Conservation (phyloP, 306 rosid species). For the Delonix regia region DNA sequence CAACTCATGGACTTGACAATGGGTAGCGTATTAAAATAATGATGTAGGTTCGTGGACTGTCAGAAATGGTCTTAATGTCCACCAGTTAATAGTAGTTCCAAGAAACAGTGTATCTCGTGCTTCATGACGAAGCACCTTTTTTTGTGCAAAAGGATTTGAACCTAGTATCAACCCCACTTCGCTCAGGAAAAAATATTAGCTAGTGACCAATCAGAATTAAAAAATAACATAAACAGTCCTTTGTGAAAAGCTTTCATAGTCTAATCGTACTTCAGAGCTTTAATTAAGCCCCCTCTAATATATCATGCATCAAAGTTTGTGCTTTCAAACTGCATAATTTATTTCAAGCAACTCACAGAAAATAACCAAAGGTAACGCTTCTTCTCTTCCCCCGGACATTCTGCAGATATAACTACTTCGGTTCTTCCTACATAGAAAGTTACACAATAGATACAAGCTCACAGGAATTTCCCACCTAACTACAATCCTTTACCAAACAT, state of each 20-base stretch:
- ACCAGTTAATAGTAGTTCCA: constrained; percentile 14
- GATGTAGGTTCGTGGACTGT: constrained; percentile 11
- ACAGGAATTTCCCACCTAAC: constrained; percentile 23
- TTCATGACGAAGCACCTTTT: constrained; percentile 4
- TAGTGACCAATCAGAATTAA: neutral
- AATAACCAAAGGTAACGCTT: neutral
- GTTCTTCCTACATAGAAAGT: neutral
- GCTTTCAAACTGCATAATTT: constrained; percentile 6
- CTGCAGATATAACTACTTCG: constrained; percentile 13
- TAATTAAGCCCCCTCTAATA: neutral
- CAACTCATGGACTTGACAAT: constrained; percentile 14
- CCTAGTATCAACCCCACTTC: neutral
- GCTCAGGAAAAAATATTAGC: neutral
- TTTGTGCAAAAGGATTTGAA: neutral
- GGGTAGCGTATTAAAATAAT: constrained; percentile 17
- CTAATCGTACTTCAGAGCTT: neutral
- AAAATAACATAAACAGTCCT: neutral
- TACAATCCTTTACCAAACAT: constrained; percentile 25
- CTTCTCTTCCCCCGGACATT: neutral
- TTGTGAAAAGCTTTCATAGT: neutral
- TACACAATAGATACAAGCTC: constrained; percentile 18
- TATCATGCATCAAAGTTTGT: neutral
- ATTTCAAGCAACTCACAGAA: constrained; percentile 13
- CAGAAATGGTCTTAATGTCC: constrained; percentile 28
- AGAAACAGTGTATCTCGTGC: constrained; percentile 9